Percentiles rank a stretch among this genome's conserved stretches.
phyloP scores from a whole-genome alignment of 2,329 filamentous ascomycete species.

The Elsinoe ampelina region DNA sequence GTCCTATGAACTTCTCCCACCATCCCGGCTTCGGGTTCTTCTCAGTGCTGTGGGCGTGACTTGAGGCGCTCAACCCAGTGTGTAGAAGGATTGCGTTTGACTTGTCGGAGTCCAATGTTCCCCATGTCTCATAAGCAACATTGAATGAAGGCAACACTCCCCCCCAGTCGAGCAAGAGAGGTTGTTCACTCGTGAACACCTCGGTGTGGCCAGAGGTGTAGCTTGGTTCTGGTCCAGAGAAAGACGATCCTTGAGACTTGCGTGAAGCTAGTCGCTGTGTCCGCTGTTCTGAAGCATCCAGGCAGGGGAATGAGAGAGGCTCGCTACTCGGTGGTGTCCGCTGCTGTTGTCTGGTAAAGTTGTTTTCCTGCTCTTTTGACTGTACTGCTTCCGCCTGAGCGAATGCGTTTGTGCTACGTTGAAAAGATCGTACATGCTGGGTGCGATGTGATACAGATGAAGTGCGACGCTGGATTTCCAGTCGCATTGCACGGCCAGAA shows the following conservation, averaged over 20 bases:
- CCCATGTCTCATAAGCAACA: constrained; percentile 92
- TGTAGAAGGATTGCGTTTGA: constrained; percentile 88
- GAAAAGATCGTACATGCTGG: background rate
- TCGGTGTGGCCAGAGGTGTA: constrained; percentile 87
- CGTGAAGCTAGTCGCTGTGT: constrained; percentile 57
- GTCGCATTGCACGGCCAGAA: constrained; percentile 11
- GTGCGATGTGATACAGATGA: background rate
- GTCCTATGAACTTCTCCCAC: constrained; percentile 98
- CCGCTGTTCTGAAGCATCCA: constrained; percentile 69
- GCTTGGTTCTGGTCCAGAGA: constrained; percentile 77
- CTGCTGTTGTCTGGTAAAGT: constrained; percentile 21
- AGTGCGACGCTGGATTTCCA: constrained; percentile 7
- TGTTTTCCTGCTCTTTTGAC: constrained; percentile 15
- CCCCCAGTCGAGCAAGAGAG: constrained; percentile 86
- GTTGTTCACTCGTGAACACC: constrained; percentile 61
- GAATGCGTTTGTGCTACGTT: constrained; percentile 10
- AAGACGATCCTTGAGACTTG: constrained; percentile 43
- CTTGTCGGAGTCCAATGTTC: constrained; percentile 64
- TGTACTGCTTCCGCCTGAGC: constrained; percentile 22
- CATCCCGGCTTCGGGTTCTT: constrained; percentile 81
- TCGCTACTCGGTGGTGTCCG: constrained; percentile 55
- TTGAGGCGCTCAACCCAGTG: constrained; percentile 92
- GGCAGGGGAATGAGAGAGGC: constrained; percentile 79
- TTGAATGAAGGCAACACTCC: constrained; percentile 82
- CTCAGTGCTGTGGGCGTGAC: constrained; percentile 87